These are phyloP conservation scores for Cupressus sempervirens DNA, from an alignment of 75 land plant genomes.

Conservation along the genomic window DNA sequence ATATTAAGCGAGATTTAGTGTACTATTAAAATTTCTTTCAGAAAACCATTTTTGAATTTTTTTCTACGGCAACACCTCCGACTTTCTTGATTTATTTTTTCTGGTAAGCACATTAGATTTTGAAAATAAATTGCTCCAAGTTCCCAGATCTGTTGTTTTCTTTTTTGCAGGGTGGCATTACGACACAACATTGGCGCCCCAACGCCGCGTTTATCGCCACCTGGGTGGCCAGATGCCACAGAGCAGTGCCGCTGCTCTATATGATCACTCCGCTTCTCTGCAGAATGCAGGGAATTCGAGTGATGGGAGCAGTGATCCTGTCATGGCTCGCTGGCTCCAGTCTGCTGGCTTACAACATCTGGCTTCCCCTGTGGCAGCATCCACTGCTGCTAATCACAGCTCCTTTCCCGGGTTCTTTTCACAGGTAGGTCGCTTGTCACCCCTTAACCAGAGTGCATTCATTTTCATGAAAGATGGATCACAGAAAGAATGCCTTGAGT, in stretches of 20 bases:
- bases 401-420: conserved; percentile 70
- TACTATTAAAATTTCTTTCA: neutral
- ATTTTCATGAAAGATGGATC: neutral
- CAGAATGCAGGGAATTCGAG: conserved; percentile 25
- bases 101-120: neutral
- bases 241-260: conserved; percentile 43
- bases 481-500: neutral
- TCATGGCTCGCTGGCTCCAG: conserved; percentile 97
- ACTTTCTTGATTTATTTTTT: neutral
- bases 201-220: conserved; percentile 57
- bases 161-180: neutral
- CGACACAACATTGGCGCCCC: conserved; percentile 52
- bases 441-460: neutral
- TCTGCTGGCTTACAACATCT: conserved; percentile 97
- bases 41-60: neutral
- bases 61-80: neutral
- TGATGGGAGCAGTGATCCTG: conserved; percentile 67
- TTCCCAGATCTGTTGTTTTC: neutral
- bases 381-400: conserved; percentile 62
- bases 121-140: neutral
- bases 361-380: conserved; percentile 70
- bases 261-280: conserved; percentile 34
- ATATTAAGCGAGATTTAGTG: neutral
- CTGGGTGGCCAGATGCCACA: conserved; percentile 70
- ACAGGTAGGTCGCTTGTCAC: conserved; percentile 48